Conservation (phyloP, 371 early-diverging fungal species). For the Rhizopus microsporus region DNA sequence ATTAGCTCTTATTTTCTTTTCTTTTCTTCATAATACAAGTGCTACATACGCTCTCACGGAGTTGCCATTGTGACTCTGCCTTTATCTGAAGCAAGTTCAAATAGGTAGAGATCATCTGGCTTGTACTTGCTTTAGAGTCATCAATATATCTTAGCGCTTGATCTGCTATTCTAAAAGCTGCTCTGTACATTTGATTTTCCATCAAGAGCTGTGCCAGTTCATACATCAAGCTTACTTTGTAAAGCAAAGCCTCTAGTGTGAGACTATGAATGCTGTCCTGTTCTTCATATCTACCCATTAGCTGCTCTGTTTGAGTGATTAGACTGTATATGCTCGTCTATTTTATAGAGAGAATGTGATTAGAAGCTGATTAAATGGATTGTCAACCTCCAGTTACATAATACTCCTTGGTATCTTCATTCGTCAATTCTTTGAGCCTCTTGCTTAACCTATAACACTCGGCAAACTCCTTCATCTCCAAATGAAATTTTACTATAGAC, state of each 20-base stretch:
- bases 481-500: slow-evolving; percentile 16
- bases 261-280: neutral
- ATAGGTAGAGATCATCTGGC: slow-evolving; percentile 7
- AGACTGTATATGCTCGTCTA: neutral
- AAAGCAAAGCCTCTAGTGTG: neutral
- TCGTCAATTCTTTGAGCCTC: neutral
- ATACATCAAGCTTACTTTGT: neutral
- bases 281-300: neutral
- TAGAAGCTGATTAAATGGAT: neutral
- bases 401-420: neutral
- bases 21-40: neutral
- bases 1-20: neutral
- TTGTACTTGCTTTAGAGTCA: neutral
- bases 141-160: slow-evolving; percentile 12
- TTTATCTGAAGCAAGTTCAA: slow-evolving; percentile 19
- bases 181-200: slow-evolving; percentile 2
- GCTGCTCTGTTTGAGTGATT: neutral
- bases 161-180: slow-evolving; percentile 14
- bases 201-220: neutral
- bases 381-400: neutral
- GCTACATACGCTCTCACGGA: slow-evolving; percentile 18
- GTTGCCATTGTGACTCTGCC: slow-evolving; percentile 20
- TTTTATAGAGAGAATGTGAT: neutral
- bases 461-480: slow-evolving; percentile 20
- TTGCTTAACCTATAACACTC: slow-evolving; percentile 9